Base-by-base conservation (phyloP, 495 filamentous ascomycete species). In the Amphirosellinia nigrospora region DNA sequence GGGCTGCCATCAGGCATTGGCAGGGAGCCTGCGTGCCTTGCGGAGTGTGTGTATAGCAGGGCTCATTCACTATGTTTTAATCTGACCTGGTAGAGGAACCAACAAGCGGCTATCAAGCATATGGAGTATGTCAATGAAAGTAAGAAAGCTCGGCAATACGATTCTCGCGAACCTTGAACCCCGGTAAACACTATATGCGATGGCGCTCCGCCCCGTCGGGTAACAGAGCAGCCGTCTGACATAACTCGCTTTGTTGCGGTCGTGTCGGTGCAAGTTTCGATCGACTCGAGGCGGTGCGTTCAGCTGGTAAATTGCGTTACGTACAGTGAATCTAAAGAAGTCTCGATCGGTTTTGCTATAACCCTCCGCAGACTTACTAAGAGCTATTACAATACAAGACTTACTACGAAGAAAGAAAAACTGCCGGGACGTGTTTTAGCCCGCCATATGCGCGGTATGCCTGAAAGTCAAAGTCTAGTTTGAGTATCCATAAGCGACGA, bases 151-250 rank as follows among this genome's bases (percentile, higher is more conserved):
- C n/a, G 21, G 23, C n/a, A 21, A 53, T 38, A 38, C 36, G 36
- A 38, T 38, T 10, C 36, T 4, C 4, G 4, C 36, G 36, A 4
- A 38, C 36, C 4, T 38, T 38, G 36, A 38, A 4, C 10, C 36
- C 10, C 36, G 4, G 21, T 53, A 10, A 21, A 26, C 48, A 3
- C 48, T 53, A 53, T 53, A 53, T 53, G 48, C 48, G 26, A 26
- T 53, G n/a, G 21, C 48, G 11, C 48, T 53, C 11, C 26, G 48
- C 11, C 23, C 48, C n/a, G 10, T 23, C 19, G n/a, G 48, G 9
- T 5, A 53, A 53, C n/a, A 53, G 48, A 53, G 48, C 48, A 23
- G 48, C 48, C n/a, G 48, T 26, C 48, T 53, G 7, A 53, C 48
- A 53, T 53, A 21, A 28, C 21, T 5, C n/a, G 21, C 19, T 46